Base-by-base conservation (phyloP, 1,139 yeast genomes). In the Pichia cactophila region DNA sequence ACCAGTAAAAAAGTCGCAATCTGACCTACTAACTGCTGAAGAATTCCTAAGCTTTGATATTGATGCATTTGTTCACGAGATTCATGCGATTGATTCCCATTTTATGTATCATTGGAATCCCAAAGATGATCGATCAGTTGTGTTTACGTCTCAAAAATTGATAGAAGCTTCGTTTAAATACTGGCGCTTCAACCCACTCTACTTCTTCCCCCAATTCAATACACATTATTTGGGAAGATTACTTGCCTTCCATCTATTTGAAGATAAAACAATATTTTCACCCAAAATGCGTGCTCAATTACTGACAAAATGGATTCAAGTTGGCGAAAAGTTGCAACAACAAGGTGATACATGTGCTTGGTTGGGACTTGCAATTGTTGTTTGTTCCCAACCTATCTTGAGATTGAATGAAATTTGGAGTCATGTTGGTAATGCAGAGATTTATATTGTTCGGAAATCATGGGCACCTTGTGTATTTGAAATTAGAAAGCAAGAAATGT, bases 381-480 rank as follows among this genome's bases (percentile, higher is more conserved):
- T 90, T 3, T 83, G 96, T 59, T 86, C 96, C 0, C 81, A 85
- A 50, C 95, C 97, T 0, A 75, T 90, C 3, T 69, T 90, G 51
- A 75, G 98, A 55, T 70, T 92, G 46, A 71, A 78, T 29, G 77
- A 78, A 54, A 76, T 89, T 3, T 92, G 98, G 98, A 71, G 84
- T 10, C 70, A 74, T 50, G 87, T 90, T 4, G 78, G 86, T 12
- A 72, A 75, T 16, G 78, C 77, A 38, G 73, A 79, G 46, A 69
- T 87, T 49, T 81, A 79, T 54, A 70, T 80, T 6, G 78, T 89
- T 42, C 78, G 83, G 46, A 81, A 82, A 51, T 95, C 86, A 59
- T 92, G 97, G 97, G 88, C 95, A 0, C 96, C 95, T 1, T 95
- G 92, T 28, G 82, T 89, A 29, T 88, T 86, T 67, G 97, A 90